Percentiles rank a stretch among this genome's conserved stretches.
Evolutionary conservation across 805 yeast genomes (phyloP).

Genomic region (Starmera amethionina): DNA sequence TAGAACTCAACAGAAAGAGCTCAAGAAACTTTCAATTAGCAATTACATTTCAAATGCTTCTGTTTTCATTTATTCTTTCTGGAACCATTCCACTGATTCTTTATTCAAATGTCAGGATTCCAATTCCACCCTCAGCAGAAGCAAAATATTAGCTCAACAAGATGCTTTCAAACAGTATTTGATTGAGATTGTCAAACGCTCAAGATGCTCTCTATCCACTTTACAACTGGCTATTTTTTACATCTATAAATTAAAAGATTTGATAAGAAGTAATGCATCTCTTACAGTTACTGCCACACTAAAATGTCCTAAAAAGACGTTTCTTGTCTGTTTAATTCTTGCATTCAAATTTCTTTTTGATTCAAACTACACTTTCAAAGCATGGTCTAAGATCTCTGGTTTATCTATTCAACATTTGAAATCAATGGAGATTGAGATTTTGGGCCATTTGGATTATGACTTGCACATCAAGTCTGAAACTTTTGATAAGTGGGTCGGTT

Average conservation of each 20-base stretch:
- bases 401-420: constrained; percentile 40
- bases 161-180: constrained; percentile 18
- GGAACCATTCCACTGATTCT: constrained; percentile 8
- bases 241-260: constrained; percentile 35
- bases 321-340: constrained; percentile 58
- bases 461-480: constrained; percentile 39
- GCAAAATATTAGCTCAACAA: background rate
- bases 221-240: constrained; percentile 63
- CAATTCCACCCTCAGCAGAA: background rate
- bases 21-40: background rate
- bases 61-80: constrained; percentile 8
- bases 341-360: constrained; percentile 71
- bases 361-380: constrained; percentile 52
- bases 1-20: too few relatives aligned
- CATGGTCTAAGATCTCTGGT: constrained; percentile 74
- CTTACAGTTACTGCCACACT: background rate
- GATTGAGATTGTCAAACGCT: constrained; percentile 35
- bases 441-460: constrained; percentile 46
- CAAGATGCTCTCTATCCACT: constrained; percentile 50
- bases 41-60: constrained; percentile 9
- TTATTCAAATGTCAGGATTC: background rate
- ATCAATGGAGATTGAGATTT: constrained; percentile 41
- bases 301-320: constrained; percentile 53
- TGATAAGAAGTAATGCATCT: constrained; percentile 5
- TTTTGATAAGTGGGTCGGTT: constrained; percentile 33